Percentiles rank a stretch among this genome's conserved stretches.
Evolutionary conservation across 805 yeast genomes (phyloP).

Genomic region (Torulaspora microellipsoides): DNA sequence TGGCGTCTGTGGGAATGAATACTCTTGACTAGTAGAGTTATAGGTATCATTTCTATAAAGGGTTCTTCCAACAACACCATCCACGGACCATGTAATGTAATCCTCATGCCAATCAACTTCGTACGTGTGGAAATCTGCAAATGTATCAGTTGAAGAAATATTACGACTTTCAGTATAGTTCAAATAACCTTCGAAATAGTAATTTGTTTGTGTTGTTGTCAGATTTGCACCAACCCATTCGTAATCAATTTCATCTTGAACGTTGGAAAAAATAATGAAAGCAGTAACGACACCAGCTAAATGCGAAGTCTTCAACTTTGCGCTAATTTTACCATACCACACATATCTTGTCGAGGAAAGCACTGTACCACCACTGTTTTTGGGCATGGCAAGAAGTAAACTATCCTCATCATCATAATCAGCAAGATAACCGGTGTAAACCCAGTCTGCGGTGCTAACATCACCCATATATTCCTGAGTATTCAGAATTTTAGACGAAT

Average conservation of each 20-base stretch:
- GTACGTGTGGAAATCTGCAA: slow-evolving; percentile 65
- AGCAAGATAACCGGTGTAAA: slow-evolving; percentile 51
- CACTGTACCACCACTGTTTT: slow-evolving; percentile 69
- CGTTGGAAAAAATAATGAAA: slow-evolving; percentile 73
- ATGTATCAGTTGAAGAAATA: slow-evolving; percentile 44
- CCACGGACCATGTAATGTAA: slow-evolving; percentile 62
- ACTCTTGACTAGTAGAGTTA: slow-evolving; percentile 55
- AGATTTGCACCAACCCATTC: slow-evolving; percentile 80
- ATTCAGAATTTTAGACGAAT: slow-evolving; percentile 32
- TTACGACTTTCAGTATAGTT: slow-evolving; percentile 60
- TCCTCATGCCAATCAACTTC: slow-evolving; percentile 82
- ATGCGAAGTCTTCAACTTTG: slow-evolving; percentile 68
- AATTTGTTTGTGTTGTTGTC: slow-evolving; percentile 68
- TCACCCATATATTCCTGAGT: slow-evolving; percentile 61
- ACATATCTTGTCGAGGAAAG: slow-evolving; percentile 71
- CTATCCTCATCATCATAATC: slow-evolving; percentile 50
- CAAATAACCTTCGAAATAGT: slow-evolving; percentile 67
- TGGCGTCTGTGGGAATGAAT: slow-evolving; percentile 69
- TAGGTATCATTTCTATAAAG: slow-evolving; percentile 55
- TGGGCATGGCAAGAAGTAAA: slow-evolving; percentile 72
- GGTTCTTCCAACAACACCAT: slow-evolving; percentile 64
- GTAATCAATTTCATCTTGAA: slow-evolving; percentile 85
- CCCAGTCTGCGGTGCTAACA: slow-evolving; percentile 61
- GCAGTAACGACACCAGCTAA: slow-evolving; percentile 80
- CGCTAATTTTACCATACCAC: slow-evolving; percentile 83